Percentiles rank a stretch among this genome's conserved stretches.
Evolutionary conservation across 2,329 filamentous ascomycete species (phyloP).

Genomic region (Paecilomyces sp.): DNA sequence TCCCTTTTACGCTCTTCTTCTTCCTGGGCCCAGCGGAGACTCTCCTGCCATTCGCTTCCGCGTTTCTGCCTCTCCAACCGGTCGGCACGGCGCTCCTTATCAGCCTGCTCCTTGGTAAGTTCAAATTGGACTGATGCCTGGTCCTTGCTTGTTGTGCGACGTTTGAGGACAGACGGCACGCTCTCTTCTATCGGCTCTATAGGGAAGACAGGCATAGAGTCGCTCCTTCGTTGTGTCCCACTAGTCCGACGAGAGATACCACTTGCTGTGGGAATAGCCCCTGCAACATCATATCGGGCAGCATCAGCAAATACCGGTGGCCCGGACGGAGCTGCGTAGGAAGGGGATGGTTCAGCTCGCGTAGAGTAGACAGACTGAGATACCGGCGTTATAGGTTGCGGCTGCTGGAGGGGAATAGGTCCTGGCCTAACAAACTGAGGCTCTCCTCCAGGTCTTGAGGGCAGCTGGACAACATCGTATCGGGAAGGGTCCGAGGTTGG

Average conservation of each 20-base stretch:
- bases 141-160: constrained; percentile 28
- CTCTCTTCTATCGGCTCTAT: constrained; percentile 20
- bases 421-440: constrained; percentile 43
- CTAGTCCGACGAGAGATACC: neutral
- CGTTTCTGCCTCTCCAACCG: constrained; percentile 16
- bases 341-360: constrained; percentile 31
- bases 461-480: constrained; percentile 48
- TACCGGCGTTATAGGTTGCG: constrained; percentile 69
- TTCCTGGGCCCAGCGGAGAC: constrained; percentile 22
- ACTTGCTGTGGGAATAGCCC: neutral
- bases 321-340: constrained; percentile 34
- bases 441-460: constrained; percentile 16
- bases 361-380: constrained; percentile 58
- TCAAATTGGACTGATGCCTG: constrained; percentile 49
- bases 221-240: constrained; percentile 30
- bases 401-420: constrained; percentile 71
- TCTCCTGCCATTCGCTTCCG: constrained; percentile 13
- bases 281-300: neutral
- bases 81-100: constrained; percentile 36
- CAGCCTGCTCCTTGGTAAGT: constrained; percentile 49
- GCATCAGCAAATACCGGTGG: constrained; percentile 32
- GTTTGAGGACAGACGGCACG: constrained; percentile 18
- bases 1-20: constrained; percentile 14
- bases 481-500: constrained; percentile 58
- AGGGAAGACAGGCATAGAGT: constrained; percentile 39